Evolutionary conservation across 2,329 filamentous ascomycete species (phyloP).

Genomic region (Orbilia quercus): DNA sequence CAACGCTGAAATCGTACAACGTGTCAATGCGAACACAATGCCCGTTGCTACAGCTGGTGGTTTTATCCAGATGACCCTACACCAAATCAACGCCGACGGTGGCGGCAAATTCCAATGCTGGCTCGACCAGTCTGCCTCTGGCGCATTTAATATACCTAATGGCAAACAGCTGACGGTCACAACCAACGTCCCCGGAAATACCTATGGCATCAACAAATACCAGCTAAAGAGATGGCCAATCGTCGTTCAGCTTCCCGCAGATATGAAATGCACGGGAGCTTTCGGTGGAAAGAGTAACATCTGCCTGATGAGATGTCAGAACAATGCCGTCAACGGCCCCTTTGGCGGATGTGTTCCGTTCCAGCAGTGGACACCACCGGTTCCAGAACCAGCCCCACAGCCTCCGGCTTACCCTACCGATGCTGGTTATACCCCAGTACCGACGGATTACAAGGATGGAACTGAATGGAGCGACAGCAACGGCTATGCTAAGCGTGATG

Average conservation of each 20-base stretch:
- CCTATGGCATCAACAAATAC: conserved; percentile 1
- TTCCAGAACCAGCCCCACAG: too few relatives aligned
- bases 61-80: conserved; percentile 18
- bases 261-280: conserved; percentile 6
- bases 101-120: conserved; percentile 20
- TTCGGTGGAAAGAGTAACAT: not conserved
- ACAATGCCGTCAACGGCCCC: conserved; percentile 15
- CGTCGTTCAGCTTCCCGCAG: not conserved
- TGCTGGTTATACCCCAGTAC: too few relatives aligned
- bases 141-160: not conserved
- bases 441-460: too few relatives aligned
- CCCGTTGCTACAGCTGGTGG: not conserved
- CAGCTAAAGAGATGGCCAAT: conserved; percentile 14
- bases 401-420: too few relatives aligned
- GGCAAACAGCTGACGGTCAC: conserved; percentile 62
- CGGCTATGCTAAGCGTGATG: too few relatives aligned
- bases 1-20: not conserved
- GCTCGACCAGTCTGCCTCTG: conserved; percentile 5
- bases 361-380: too few relatives aligned
- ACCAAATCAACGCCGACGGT: conserved; percentile 23
- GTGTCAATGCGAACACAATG: not conserved
- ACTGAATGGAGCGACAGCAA: too few relatives aligned
- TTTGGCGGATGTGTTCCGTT: conserved; percentile 31
- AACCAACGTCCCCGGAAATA: conserved; percentile 26
- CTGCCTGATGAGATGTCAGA: conserved; percentile 20